Evolutionary conservation across 148 eudicot species (phyloP), one percentile per base, ranked within the genome.

Genomic region (Fagopyrum esculentum): DNA sequence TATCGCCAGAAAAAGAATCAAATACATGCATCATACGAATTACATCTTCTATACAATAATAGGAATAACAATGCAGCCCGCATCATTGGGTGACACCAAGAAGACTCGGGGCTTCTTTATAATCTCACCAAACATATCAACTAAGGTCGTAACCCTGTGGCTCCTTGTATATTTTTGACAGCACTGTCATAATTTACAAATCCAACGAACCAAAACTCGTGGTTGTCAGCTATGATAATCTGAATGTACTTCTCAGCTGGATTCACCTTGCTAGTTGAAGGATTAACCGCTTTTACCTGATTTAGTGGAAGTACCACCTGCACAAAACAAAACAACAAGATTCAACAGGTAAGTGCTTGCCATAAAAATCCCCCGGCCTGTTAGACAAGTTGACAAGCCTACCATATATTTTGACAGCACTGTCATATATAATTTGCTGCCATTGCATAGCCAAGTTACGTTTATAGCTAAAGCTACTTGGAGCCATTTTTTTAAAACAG

Each of bases 171-270:
- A 82, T 77, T 81, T 81, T 91, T 89, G 75, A 89, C 96, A n/a
- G 98, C 98, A 69, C 87, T 86, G 15, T 88, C 96, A 70, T 93
- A 90, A 81, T 86, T 72, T 50, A 93, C 86, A 68, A 93, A 93
- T 22, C 91, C 96, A 89, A 93, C 83, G 80, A 87, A 93, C 98
- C 98, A 93, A 73, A 93, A 93, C 78, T 93, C 98, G 17, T 93
- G 98, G 75, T 84, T 83, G 80, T 93, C 98, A 55, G 86, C 84
- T 0, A 93, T 86, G 79, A 93, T 91, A 30, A 91, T 81, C 86
- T 93, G 98, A 61, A 93, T 86, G 80, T 89, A 93, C 56, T 93
- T 93, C 74, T 93, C 98, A 71, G 91, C 85, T 40, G 91, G 17
- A 61, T 91, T 93, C 66, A 77, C 73, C 81, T 87, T 89, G 83